Evolutionary conservation across 345 rosid species (phyloP).

Genomic region (Sisymbrium altissimum): DNA sequence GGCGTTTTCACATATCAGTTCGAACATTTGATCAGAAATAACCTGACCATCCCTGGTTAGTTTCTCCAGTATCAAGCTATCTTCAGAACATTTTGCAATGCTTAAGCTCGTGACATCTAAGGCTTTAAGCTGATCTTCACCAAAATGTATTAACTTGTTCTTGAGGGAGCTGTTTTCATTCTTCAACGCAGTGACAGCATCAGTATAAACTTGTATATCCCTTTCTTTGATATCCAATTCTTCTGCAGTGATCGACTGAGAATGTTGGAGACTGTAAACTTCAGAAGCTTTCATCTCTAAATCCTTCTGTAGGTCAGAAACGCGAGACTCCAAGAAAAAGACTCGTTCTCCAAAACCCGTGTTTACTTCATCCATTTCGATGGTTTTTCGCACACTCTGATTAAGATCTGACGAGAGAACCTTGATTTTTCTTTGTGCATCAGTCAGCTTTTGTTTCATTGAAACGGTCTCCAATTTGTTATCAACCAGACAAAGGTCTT

Average conservation of each 20-base stretch:
- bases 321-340: slow-evolving; percentile 44
- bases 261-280: slow-evolving; percentile 44
- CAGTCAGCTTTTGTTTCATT: slow-evolving; percentile 37
- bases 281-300: slow-evolving; percentile 48
- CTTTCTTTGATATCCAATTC: slow-evolving; percentile 44
- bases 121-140: slow-evolving; percentile 34
- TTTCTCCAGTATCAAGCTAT: slow-evolving; percentile 37
- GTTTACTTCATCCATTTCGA: slow-evolving; percentile 40
- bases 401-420: slow-evolving; percentile 38
- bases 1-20: slow-evolving; percentile 45
- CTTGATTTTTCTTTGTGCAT: slow-evolving; percentile 33
- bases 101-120: slow-evolving; percentile 36
- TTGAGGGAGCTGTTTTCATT: slow-evolving; percentile 43
- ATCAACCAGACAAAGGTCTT: slow-evolving; percentile 40
- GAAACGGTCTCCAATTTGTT: slow-evolving; percentile 36
- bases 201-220: slow-evolving; percentile 38
- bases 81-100: slow-evolving; percentile 38
- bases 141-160: slow-evolving; percentile 28
- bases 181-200: slow-evolving; percentile 35
- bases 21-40: slow-evolving; percentile 44
- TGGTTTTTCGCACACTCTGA: slow-evolving; percentile 27
- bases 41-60: slow-evolving; percentile 39
- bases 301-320: slow-evolving; percentile 49
- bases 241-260: slow-evolving; percentile 40
- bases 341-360: slow-evolving; percentile 41